These are phyloP conservation scores for Rhodotorula mucilaginosa DNA, from an alignment of 1,284 basidiomycete genomes.

Conservation along the genomic window DNA sequence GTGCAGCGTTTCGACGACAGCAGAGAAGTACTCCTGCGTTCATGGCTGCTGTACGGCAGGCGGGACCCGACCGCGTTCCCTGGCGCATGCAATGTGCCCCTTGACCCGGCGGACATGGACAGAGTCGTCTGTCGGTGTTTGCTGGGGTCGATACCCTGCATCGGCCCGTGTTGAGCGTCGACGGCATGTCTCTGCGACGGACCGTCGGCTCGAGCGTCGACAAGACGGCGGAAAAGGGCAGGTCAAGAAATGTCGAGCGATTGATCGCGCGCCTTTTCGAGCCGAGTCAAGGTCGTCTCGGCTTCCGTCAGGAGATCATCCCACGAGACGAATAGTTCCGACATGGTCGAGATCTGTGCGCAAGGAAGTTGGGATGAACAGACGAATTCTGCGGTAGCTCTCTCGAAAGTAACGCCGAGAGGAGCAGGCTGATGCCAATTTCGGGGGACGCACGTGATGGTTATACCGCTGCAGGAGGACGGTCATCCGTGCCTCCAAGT, in stretches of 20 bases:
- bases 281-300: constrained; percentile 34
- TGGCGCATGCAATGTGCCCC: no score
- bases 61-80: no score
- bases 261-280: constrained; percentile 30
- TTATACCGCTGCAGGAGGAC: constrained; percentile 41
- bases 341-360: constrained; percentile 42
- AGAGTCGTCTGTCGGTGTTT: no score
- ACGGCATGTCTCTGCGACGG: no score
- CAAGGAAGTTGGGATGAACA: background rate
- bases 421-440: background rate
- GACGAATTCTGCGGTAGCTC: no score
- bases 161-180: no score
- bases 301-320: constrained; percentile 40
- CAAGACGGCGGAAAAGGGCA: no score
- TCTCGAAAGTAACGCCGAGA: background rate
- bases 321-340: constrained; percentile 45
- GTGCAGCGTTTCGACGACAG: no score
- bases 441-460: constrained; percentile 38
- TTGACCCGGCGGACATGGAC: no score
- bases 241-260: constrained; percentile 17
- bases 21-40: no score
- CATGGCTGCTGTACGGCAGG: no score
- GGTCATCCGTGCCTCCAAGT: constrained; percentile 33
- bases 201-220: background rate
- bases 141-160: no score